These are phyloP conservation scores for Penicillium crystallinum DNA, from an alignment of 495 filamentous ascomycete genomes.

Conservation along the genomic window DNA sequence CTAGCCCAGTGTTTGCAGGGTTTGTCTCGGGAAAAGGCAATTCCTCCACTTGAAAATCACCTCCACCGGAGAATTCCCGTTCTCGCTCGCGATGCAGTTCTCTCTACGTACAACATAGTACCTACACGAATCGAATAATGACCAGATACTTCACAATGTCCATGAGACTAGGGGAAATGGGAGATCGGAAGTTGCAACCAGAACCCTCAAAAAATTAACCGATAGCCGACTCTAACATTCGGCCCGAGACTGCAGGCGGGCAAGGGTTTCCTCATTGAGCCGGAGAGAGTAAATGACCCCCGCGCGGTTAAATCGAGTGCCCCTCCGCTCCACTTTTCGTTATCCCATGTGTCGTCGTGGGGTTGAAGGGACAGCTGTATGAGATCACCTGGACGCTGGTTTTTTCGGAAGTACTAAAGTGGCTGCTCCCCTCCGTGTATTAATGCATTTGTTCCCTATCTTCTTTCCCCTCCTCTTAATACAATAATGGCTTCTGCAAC, in stretches of 20 bases:
- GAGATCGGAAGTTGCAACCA: background rate
- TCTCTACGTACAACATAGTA: too few relatives aligned
- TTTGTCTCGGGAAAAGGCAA: conserved; percentile 7
- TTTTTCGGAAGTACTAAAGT: conserved; percentile 18
- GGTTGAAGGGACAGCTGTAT: conserved; percentile 2
- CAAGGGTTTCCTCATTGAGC: conserved; percentile 7
- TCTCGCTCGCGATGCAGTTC: conserved; percentile 4
- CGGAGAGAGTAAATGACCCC: conserved; percentile 10
- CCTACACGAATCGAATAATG: too few relatives aligned
- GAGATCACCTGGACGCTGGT: conserved; percentile 9
- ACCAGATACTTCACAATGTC: too few relatives aligned
- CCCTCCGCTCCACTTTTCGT: conserved; percentile 20
- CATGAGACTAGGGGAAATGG: background rate
- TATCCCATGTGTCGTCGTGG: conserved; percentile 4
- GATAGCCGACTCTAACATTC: conserved; percentile 17
- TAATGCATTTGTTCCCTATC: conserved; percentile 2
- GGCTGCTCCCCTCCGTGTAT: conserved; percentile 5
- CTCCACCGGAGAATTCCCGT: conserved; percentile 37
- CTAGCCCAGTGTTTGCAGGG: conserved; percentile 2
- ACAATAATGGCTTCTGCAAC: conserved; percentile 37
- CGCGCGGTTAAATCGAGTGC: conserved; percentile 27
- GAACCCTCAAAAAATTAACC: conserved; percentile 22
- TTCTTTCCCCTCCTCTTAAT: conserved; percentile 1
- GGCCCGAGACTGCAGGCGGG: conserved; percentile 12
- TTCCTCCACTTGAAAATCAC: conserved; percentile 21